Conservation (phyloP, 495 filamentous ascomycete genomes). For the Hypoxylon intermedium region DNA sequence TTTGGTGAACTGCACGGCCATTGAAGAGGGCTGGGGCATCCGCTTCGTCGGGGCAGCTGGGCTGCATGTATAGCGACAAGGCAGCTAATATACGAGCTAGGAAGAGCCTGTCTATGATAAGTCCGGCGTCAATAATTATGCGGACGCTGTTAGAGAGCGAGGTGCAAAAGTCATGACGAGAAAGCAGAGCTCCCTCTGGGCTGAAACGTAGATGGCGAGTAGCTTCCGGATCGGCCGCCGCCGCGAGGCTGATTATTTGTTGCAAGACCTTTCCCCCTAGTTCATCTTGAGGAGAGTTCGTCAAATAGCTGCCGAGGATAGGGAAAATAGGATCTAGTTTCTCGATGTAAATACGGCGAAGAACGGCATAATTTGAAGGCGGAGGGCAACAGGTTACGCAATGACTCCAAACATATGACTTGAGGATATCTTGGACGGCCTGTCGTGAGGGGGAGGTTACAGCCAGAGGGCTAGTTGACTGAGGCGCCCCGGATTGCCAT, state of each 20-base stretch:
- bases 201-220: slow-evolving; percentile 41
- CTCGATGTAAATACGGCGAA: slow-evolving; percentile 53
- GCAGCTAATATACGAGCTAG: slow-evolving; percentile 42
- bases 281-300: slow-evolving; percentile 25
- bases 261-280: slow-evolving; percentile 45
- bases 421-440: slow-evolving; percentile 40
- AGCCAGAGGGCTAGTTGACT: slow-evolving; percentile 16
- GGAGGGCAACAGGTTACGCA: slow-evolving; percentile 47
- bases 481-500: slow-evolving; percentile 41
- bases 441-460: slow-evolving; percentile 37
- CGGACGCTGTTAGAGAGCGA: slow-evolving; percentile 45
- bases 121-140: slow-evolving; percentile 42
- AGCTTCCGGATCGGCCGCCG: slow-evolving; percentile 55
- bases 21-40: slow-evolving; percentile 42
- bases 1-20: slow-evolving; percentile 60
- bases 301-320: slow-evolving; percentile 45
- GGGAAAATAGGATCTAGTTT: slow-evolving; percentile 60
- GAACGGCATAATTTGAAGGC: slow-evolving; percentile 38
- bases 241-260: slow-evolving; percentile 58
- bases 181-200: slow-evolving; percentile 27
- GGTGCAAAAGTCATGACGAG: slow-evolving; percentile 48
- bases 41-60: slow-evolving; percentile 41
- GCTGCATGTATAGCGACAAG: slow-evolving; percentile 46
- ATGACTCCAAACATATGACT: slow-evolving; percentile 47
- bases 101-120: slow-evolving; percentile 43